phyloP scores from a whole-genome alignment of 164 flowering plant genomes.

The Tinospora cordifolia region DNA sequence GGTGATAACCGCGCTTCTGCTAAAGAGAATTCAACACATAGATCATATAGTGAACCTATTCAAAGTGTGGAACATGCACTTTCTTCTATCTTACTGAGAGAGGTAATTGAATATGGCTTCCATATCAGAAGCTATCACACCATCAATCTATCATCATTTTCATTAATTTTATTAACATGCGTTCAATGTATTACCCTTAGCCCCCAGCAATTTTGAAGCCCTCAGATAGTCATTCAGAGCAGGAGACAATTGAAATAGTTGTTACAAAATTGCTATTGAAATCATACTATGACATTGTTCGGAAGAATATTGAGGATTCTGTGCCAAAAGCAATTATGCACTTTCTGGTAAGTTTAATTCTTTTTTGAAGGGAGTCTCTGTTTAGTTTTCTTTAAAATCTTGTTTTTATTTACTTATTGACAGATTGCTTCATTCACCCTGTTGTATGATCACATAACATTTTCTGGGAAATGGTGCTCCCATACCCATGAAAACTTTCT shows the following conservation, averaged over 20 bases:
- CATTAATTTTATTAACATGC: background rate
- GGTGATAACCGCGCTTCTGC: conserved; percentile 40
- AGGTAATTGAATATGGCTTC: conserved; percentile 37
- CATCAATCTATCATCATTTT: background rate
- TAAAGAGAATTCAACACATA: conserved; percentile 43
- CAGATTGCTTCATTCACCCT: background rate
- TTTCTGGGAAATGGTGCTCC: no score
- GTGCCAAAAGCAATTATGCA: conserved; percentile 98
- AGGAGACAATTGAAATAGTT: conserved; percentile 68
- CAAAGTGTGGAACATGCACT: conserved; percentile 42
- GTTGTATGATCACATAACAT: background rate
- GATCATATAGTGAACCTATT: conserved; percentile 41
- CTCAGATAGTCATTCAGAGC: conserved; percentile 71
- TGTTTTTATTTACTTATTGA: background rate
- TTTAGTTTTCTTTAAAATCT: background rate
- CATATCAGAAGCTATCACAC: background rate
- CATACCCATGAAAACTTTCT: no score
- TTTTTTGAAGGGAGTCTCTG: background rate
- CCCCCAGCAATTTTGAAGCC: conserved; percentile 86
- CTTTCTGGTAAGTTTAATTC: conserved; percentile 55
- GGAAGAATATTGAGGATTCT: conserved; percentile 87
- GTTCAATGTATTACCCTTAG: conserved; percentile 25
- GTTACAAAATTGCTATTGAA: conserved; percentile 71
- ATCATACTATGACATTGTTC: conserved; percentile 94
- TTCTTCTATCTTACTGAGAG: conserved; percentile 72